Evolutionary conservation across 192 early-diverging fungal genomes (phyloP), one percentile per base, ranked within the genome.

Genomic region (Pilaira anomala): DNA sequence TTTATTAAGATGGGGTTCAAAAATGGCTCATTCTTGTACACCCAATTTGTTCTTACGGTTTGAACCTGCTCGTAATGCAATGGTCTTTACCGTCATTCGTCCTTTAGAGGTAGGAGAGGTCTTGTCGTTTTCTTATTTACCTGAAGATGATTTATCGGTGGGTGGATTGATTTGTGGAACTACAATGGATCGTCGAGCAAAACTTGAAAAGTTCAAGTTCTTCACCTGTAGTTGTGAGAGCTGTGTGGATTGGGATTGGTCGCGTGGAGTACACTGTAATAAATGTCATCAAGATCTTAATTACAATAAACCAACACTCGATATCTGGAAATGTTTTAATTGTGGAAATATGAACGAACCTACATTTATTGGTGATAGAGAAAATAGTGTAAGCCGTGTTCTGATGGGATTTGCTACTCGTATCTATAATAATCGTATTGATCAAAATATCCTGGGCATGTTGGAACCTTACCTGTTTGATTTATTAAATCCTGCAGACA

Each of bases 111-210:
- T 24, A 3, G 73, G 73, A 12, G 68, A 68, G 3, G 3, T 70
- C 0, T 33, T 75, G 14, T 63, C 67, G 3, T 69, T 66, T 41
- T 75, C 67, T 1, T 75, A 75, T 56, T 33, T 75, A 2, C 73
- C 73, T 14, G 73, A 75, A 63, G 68, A 75, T 13, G 68, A 70
- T 18, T 33, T 48, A n/a, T 42, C 56, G 9, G 29, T 66, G 3
- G 73, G 73, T 9, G 73, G 73, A 2, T 44, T 75, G n/a, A 21
- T 75, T 12, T 75, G 73, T 45, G 73, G 73, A 6, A 65, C 68
- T 7, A 66, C 64, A 21, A 26, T 36, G 8, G 28, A 44, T n/a
- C 67, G 73, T 0, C 67, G 53, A 7, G 40, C 33, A 1, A 69
- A 70, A 25, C 22, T 69, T 1, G 44, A 59, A 51, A 51, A 63